Evolutionary conservation across 1,284 basidiomycete genomes (phyloP).

Genomic region (Cryptococcus depauperatus): DNA sequence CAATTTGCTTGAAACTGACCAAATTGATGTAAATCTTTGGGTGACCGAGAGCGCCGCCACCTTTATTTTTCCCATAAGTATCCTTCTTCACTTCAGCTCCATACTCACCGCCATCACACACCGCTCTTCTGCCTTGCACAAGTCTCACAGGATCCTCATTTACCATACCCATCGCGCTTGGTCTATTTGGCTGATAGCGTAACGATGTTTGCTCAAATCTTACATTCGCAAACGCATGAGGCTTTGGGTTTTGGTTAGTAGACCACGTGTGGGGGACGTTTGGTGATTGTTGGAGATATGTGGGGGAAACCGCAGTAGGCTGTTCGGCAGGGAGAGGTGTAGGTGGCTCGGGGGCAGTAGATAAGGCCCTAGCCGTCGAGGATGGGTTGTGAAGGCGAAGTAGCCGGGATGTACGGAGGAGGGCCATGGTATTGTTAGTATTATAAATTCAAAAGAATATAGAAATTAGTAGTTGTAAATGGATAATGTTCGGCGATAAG

Average conservation of each 20-base stretch:
- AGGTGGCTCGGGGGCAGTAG: slow-evolving; percentile 11
- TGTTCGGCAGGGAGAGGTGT: slow-evolving; percentile 17
- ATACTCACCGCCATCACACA: slow-evolving; percentile 84
- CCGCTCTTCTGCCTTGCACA: slow-evolving; percentile 70
- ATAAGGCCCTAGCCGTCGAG: neutral
- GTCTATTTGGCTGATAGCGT: slow-evolving; percentile 79
- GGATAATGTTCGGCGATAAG: slow-evolving; percentile 7
- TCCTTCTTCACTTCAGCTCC: neutral
- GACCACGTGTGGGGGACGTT: slow-evolving; percentile 72
- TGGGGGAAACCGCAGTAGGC: slow-evolving; percentile 19
- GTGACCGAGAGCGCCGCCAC: slow-evolving; percentile 90
- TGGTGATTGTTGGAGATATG: slow-evolving; percentile 57
- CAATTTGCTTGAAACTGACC: slow-evolving; percentile 42
- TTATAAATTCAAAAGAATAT: neutral
- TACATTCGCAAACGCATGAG: slow-evolving; percentile 28
- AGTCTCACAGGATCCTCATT: slow-evolving; percentile 74
- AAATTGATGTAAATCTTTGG: slow-evolving; percentile 95
- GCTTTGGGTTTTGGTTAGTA: slow-evolving; percentile 54
- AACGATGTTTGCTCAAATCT: slow-evolving; percentile 87
- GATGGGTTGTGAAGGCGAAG: neutral
- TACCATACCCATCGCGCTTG: slow-evolving; percentile 85
- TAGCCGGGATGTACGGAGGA: slow-evolving; percentile 1
- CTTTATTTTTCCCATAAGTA: slow-evolving; percentile 45
- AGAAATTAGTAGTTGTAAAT: too few species aligned
- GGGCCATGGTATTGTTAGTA: neutral